Base-by-base conservation (phyloP, 2,329 filamentous ascomycete genomes). In the Aureobasidium sp. region DNA sequence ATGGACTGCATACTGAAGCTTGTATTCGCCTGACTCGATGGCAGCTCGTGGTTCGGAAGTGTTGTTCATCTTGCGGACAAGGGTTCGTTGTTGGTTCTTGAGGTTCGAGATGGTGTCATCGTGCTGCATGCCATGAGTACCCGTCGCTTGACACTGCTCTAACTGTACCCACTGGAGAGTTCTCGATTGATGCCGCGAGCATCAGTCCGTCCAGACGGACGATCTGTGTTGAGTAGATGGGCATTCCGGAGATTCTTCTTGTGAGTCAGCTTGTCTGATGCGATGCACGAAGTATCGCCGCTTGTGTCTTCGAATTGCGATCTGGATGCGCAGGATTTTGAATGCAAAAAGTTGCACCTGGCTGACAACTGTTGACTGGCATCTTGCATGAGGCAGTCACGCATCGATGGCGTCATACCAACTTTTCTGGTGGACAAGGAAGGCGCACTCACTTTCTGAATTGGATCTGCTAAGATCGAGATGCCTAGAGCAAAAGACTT, bases 201-300 rank as follows among this genome's bases (percentile, higher is more conserved):
- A 96, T 92, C 67, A 97, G 85, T 94, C 92, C 93, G 78, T 97
- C 94, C 57, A 97, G 84, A 76, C 94, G 84, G 67, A 91, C 88
- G 78, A 99, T 96, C 78, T 96, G 90, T 59, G 93, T 99, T 71
- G 92, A 71, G 67, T 70, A 73, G 59, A 75, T 75, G 70, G 64
- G 64, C 64, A 66, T 66, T 51, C 4, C 52, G 44, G 34, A 9
- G 20, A 41, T 46, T 55, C n/a, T 46, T 59, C 29, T 46, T 20
- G n/a, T 26, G 41, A 34, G 17, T 57, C 53, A 57, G 53, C 53
- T 57, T 34, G 13, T n/a, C 26, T 27, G 17, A 13, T 47, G 13
- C 7, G 13, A 12, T 47, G 24, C 26, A 32, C n/a, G 8, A n/a
- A 5, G 1, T 41, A 5, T 20, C 27, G 5, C 9, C 37, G 15